Base-by-base conservation (phyloP, 192 early-diverging fungal species). In the Podochytrium sp. region DNA sequence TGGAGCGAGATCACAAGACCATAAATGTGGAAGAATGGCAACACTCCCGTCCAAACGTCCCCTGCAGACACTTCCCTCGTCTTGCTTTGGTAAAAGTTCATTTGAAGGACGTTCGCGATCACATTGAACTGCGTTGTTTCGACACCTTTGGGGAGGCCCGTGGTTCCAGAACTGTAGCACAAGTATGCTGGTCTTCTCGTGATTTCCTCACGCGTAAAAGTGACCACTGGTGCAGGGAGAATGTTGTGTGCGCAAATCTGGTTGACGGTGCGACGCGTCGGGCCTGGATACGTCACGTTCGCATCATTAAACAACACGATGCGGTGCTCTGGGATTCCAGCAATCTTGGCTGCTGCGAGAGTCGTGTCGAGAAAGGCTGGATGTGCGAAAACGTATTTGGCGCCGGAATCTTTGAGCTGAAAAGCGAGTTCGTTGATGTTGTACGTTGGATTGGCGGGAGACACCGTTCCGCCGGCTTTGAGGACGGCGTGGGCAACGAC, bases 361-460 rank as follows among this genome's bases (percentile, higher is more conserved):
- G 81, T 71, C 23, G 72, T 70, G 7, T 1, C 73, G 63, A 49
- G 72, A 38, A 43, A 76, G 72, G 3, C 52, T 20, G 59, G 64
- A 50, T 40, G 42, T 2, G 89, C 91, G 39, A 97, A 81, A 14
- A 96, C 75, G 20, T 78, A 77, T 38, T 80, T 84, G 52, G 94
- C 92, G 23, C 82, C 75, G 5, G 90, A 88, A 49, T 93, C 90
- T 7, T 79, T 70, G 51, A 98, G 78, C 68, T 96, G 94, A 70
- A 92, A 58, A 1, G 89, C 86, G 4, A 96, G 78, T 71, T 98
- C 96, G 59, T 83, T 78, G 60, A 83, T 81, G 3, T 89, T 94
- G 80, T 98, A 98, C 3, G 85, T 85, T 38, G 95, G 95, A 63
- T 95, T 98, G 37, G 89, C 89, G 14, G 90, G 89, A 1, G 92